Evolutionary conservation across 2,329 filamentous ascomycete genomes (phyloP), one percentile per base, ranked within the genome.

Genomic region (Trematosphaeria pertusa): DNA sequence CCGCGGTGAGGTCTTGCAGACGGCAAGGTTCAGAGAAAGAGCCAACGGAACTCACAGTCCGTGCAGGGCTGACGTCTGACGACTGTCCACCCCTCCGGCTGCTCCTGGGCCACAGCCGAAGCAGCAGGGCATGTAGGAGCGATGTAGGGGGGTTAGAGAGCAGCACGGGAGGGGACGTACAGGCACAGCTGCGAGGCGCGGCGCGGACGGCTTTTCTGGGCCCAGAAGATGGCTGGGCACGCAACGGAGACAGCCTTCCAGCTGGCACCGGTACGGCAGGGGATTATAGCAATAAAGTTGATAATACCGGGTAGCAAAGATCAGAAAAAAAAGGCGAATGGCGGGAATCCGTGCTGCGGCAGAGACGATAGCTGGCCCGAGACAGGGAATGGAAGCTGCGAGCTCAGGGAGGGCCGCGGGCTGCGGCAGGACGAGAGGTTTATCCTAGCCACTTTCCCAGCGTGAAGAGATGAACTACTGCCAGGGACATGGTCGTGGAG

Each of bases 51-150:
- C 52, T 61, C 59, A 55, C 54, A 63, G 68, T 67, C 66, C 64
- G 65, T 71, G 66, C 68, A 71, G 66, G 64, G 59, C 63, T 69
- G 68, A 67, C 62, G 64, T 69, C 64, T 64, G 56, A 67, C 59
- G 48, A 56, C 38, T 58, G 53, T 52, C 59, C 61, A 64, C 60
- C 59, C 48, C 52, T 65, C 60, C 65, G 64, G 68, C 59, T 62
- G 58, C 58, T 63, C 59, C 54, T 64, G 58, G 60, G 58, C 50
- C 56, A 61, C 58, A 68, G 57, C 62, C 62, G 67, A 65, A 61
- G 60, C 56, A 62, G 48, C 57, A 62, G 53, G 55, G 59, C 56
- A 55, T 46, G 53, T 54, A 56, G 56, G 52, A 58, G 46, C 49
- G 50, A 44, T 30, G 45, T 48, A 43, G 43, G 49, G 56, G 50